Percentiles rank a stretch among this genome's conserved stretches.
These are phyloP conservation scores for Colletotrichum ledebouriae DNA, from an alignment of 2,329 filamentous ascomycete genomes.

Conservation along the genomic window DNA sequence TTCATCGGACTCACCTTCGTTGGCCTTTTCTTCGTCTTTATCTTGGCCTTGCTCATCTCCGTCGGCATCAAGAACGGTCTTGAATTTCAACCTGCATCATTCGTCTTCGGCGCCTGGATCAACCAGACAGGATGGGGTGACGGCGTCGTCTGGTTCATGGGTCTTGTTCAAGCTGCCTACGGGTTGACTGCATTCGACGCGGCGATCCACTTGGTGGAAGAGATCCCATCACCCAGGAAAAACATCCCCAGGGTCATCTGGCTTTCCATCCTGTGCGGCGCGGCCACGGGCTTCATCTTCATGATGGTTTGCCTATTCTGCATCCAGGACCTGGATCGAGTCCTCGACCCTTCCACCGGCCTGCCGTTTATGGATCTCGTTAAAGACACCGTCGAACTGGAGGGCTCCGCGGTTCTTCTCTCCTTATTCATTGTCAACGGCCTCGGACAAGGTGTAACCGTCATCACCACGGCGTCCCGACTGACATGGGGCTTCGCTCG, in stretches of 20 bases:
- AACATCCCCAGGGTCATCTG: constrained; percentile 66
- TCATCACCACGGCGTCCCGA: constrained; percentile 65
- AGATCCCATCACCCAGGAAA: constrained; percentile 64
- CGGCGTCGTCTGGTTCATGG: constrained; percentile 70
- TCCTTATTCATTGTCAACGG: constrained; percentile 69
- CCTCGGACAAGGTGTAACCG: constrained; percentile 64
- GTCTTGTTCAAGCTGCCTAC: constrained; percentile 69
- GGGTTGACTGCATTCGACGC: constrained; percentile 70
- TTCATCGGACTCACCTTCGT: constrained; percentile 67
- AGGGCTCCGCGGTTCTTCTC: constrained; percentile 60
- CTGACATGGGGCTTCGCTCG: constrained; percentile 67
- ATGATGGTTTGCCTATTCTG: constrained; percentile 66
- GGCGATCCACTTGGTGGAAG: constrained; percentile 70
- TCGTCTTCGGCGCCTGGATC: constrained; percentile 67
- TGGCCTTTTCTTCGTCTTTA: constrained; percentile 65
- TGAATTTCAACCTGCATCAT: constrained; percentile 61
- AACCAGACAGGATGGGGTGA: constrained; percentile 66
- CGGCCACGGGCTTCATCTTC: constrained; percentile 63
- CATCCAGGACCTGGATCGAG: constrained; percentile 59
- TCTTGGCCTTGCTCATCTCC: constrained; percentile 63
- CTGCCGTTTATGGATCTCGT: constrained; percentile 65
- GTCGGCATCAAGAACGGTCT: constrained; percentile 61
- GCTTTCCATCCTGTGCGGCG: constrained; percentile 63
- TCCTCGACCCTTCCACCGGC: constrained; percentile 56
- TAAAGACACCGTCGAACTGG: constrained; percentile 54